A percentile compares a stretch with the other conserved stretches of the same genome.
Conservation (phyloP, 495 filamentous ascomycete genomes). For the Penicillium ochrochloron region DNA sequence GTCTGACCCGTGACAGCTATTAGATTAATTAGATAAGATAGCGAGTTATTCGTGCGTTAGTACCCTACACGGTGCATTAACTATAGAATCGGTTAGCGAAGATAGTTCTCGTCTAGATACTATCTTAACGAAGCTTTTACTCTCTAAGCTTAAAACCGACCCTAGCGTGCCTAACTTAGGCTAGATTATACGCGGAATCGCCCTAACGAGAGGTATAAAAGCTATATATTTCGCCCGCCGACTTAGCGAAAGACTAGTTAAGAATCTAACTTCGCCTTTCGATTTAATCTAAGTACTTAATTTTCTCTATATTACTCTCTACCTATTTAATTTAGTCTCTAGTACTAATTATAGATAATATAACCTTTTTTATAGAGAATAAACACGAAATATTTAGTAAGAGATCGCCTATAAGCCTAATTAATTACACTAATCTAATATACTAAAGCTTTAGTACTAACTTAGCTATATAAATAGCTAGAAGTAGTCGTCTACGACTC, state of each 20-base stretch:
- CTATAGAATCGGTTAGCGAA: slow-evolving; percentile 14
- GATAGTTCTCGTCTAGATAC: slow-evolving; percentile 19
- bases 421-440: not conserved
- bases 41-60: not conserved
- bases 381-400: not conserved
- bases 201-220: not conserved
- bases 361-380: not conserved
- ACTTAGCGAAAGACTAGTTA: not conserved
- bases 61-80: slow-evolving; percentile 8
- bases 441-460: not conserved
- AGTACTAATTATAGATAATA: not conserved
- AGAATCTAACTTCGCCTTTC: slow-evolving; percentile 5
- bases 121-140: slow-evolving; percentile 12
- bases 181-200: not conserved
- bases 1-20: too few relatives aligned
- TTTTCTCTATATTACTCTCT: too few relatives aligned
- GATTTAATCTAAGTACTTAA: too few relatives aligned
- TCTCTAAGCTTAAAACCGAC: not conserved
- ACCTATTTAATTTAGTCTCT: not conserved
- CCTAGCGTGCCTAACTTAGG: not conserved
- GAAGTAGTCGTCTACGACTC: slow-evolving; percentile 7
- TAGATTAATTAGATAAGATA: not conserved
- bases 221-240: not conserved
- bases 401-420: not conserved
- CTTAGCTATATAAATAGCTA: slow-evolving; percentile 10